Base-by-base conservation (phyloP, 1,139 yeast species). In the Pichia sp. region DNA sequence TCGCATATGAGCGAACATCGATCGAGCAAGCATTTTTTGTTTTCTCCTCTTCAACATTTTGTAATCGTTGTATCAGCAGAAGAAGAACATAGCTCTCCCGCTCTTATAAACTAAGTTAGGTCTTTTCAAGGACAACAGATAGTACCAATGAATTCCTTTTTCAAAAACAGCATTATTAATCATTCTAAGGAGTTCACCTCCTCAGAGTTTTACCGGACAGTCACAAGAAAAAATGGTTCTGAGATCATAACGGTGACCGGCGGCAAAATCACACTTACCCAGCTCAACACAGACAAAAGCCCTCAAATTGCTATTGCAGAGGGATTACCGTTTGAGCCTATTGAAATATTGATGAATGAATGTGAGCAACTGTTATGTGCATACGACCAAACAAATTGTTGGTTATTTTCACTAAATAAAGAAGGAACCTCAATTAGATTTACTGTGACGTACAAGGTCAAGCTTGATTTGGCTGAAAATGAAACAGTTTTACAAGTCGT, bases 331-430 rank as follows among this genome's bases (percentile, higher is more conserved):
- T 65, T 67, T 50, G 62, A 63, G 32, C 68, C 70, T 8, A 48
- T 49, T 1, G 56, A 60, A 6, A 48, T 66, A n/a, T 40, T 61
- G 4, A 34, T 61, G 41, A 67, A 64, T 47, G 52, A 58, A 26
- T 52, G 44, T 16, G 69, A 66, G 43, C 61, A 62, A 11, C 45
- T 65, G 8, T 30, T 66, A 13, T 65, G 69, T 58, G 36, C 63
- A 2, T 67, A 66, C 47, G 54, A 61, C 52, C 49, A 54, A 4
- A 16, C 49, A 1, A 31, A 57, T n/a, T 57, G 63, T 30, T 53
- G 52, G 49, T 47, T 62, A 10, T 19, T 62, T 10, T 56, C 63
- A 8, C 59, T 73, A 15, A 71, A 59, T 41, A 49, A 52, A 4
- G 53, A 58, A 16, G 64, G 63, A 19, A 59, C 66, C 0, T 50